Evolutionary conservation across 1,284 basidiomycete genomes (phyloP).

Genomic region (Schizophyllum commune): DNA sequence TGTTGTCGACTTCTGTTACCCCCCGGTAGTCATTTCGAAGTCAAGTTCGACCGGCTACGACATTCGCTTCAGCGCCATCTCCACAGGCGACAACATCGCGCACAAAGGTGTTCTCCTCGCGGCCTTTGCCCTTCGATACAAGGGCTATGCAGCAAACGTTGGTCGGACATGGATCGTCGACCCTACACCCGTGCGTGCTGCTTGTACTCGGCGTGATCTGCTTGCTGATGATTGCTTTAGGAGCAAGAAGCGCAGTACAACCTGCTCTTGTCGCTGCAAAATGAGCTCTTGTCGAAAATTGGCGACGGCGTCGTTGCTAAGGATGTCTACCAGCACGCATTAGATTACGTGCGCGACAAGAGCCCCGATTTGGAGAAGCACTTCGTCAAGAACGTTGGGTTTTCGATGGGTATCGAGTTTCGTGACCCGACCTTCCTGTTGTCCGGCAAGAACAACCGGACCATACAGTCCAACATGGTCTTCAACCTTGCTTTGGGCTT

Average conservation of each 20-base stretch:
- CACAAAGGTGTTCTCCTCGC: constrained; percentile 89
- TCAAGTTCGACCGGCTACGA: constrained; percentile 81
- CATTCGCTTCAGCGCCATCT: constrained; percentile 80
- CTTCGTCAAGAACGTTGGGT: constrained; percentile 89
- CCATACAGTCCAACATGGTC: constrained; percentile 76
- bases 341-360: constrained; percentile 70
- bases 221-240: constrained; percentile 30
- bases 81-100: constrained; percentile 76
- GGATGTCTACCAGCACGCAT: constrained; percentile 76
- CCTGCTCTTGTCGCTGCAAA: constrained; percentile 73
- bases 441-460: constrained; percentile 71
- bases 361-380: constrained; percentile 77
- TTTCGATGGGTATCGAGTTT: constrained; percentile 94
- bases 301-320: constrained; percentile 75
- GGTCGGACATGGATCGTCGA: constrained; percentile 94
- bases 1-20: constrained; percentile 88
- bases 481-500: constrained; percentile 84
- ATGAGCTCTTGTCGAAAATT: constrained; percentile 69
- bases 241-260: constrained; percentile 87
- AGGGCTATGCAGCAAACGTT: constrained; percentile 88
- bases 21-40: constrained; percentile 93
- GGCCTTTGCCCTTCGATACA: constrained; percentile 87
- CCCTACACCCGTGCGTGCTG: constrained; percentile 65
- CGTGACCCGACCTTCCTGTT: constrained; percentile 84
- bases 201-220: neutral